Base-by-base conservation (phyloP, 768 basidiomycete species). In the Mycena rosella region DNA sequence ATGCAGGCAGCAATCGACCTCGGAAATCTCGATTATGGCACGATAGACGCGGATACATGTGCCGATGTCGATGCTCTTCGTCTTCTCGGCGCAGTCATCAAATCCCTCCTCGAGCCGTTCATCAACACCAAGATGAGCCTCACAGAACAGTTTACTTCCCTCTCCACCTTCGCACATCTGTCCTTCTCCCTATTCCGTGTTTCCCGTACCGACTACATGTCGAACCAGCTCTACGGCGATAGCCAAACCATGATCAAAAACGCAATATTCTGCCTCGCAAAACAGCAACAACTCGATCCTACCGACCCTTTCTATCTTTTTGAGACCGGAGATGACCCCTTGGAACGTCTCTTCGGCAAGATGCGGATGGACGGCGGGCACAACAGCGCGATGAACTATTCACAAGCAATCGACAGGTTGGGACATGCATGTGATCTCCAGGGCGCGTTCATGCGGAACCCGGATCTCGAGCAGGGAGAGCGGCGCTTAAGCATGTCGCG, bases 221-320 rank as follows among this genome's bases (percentile, higher is more conserved):
- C 73, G 0, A 68, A 74, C 7, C 77, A 78, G 32, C 74, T 80
- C 0, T 80, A 79, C 60, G 64, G 70, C n/a, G 78, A 81, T 51
- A 29, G 72, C 0, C 76, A 78, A 61, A 71, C 74, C n/a, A 76
- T 77, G 68, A 72, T 79, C 36, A 73, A 74, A 40, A 78, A 74
- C 42, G 74, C 44, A 5, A 42, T 72, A 32, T 69, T 70, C 65
- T 58, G 29, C 22, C 27, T 72, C 22, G 71, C 66, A 63, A 69
- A 78, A 26, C 76, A 77, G 42, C 61, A 73, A 58, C 6, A 57
- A 10, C 68, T 79, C 3, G 72, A 80, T 63, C 66, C 60, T 1
- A 15, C 48, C 5, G n/a, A 30, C 0, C 57, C 63, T 0, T 72
- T 80, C 42, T 74, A 69, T 57, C 54, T 78, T 13, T 74, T 65